Evolutionary conservation across 2,329 filamentous ascomycete species (phyloP), one percentile per base, ranked within the genome.

Genomic region (Exophiala aquamarina): DNA sequence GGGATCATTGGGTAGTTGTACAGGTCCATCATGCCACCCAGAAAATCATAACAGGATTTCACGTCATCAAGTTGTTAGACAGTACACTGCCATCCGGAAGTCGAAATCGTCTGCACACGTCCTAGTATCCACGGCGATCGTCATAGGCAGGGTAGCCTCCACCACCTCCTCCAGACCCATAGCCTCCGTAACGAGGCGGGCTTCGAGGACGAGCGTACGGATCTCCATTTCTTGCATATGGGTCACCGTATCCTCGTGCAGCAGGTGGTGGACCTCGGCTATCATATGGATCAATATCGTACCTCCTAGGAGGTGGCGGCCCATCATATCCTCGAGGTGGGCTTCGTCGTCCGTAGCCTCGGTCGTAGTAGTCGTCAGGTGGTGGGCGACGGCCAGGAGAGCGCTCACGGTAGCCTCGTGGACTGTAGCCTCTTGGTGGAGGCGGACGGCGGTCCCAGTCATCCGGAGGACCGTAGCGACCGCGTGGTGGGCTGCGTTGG

Each of bases 281-380:
- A 54, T 73, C 75, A 70, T 92, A 93, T 21, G 86, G 84, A 60
- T 93, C 89, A 49, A 90, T 86, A 62, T 87, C 87, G 49, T 86
- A 73, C 57, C 79, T 76, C 54, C 86, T 76, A 45, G 78, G 76
- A 47, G 79, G 80, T 55, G 83, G 82, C 44, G 83, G 82, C 61
- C 75, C 74, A 23, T 41, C 50, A 59, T 95, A 93, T 63, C 95
- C 90, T 55, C 87, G 76, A 35, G 87, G 86, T 52, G 89, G 89
- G 47, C 88, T 89, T 48, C 89, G 85, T 63, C 91, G 90, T 40
- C 85, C 81, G 60, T 87, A 83, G 58, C 77, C 76, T 63, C 86
- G 83, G 55, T 92, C 88, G 37, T 89, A 85, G 70, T 96, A 95
- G 71, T 95, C 95, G 51, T 92, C 87, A 59, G 89, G 85, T 15